Evolutionary conservation across 2,329 filamentous ascomycete genomes (phyloP).

Genomic region (Cladophialophora immunda): DNA sequence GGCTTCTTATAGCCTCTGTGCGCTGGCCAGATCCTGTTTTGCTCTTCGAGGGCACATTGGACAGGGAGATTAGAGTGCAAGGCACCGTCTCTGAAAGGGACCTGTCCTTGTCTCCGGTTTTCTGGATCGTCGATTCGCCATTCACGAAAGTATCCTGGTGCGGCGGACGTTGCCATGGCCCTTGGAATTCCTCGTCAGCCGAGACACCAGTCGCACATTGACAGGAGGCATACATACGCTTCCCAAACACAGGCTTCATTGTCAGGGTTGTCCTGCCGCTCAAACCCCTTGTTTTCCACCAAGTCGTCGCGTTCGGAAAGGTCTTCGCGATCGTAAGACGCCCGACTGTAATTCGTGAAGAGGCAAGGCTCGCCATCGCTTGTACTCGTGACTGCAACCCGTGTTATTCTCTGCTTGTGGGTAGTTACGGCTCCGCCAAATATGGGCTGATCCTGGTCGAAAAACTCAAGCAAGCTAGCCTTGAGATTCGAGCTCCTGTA

Average conservation of each 20-base stretch:
- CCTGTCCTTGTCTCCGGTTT: constrained; percentile 7
- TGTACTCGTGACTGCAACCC: constrained; percentile 11
- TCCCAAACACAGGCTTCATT: constrained; percentile 14
- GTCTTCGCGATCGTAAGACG: constrained; percentile 9
- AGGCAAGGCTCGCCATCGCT: constrained; percentile 10
- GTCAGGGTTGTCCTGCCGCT: constrained; percentile 13
- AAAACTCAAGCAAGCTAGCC: constrained; percentile 9
- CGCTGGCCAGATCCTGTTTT: constrained; percentile 9
- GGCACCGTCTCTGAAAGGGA: constrained; percentile 14
- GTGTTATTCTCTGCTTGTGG: constrained; percentile 2
- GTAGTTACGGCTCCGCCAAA: constrained; percentile 3
- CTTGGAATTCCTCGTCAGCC: not conserved
- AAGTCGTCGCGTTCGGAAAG: constrained; percentile 1
- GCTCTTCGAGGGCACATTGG: constrained; percentile 16
- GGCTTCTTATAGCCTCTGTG: constrained; percentile 17
- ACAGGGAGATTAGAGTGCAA: constrained; percentile 12
- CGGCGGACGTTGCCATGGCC: constrained; percentile 14
- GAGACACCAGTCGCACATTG: not conserved
- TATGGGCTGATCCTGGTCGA: constrained; percentile 7
- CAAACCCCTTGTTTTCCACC: constrained; percentile 10
- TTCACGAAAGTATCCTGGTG: constrained; percentile 15
- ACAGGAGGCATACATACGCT: constrained; percentile 1
- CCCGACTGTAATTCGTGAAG: constrained; percentile 15
- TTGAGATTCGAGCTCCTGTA: constrained; percentile 7
- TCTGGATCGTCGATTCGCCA: constrained; percentile 14